Evolutionary conservation across 2,329 filamentous ascomycete genomes (phyloP).

Genomic region (Trichophyton benhamiae): DNA sequence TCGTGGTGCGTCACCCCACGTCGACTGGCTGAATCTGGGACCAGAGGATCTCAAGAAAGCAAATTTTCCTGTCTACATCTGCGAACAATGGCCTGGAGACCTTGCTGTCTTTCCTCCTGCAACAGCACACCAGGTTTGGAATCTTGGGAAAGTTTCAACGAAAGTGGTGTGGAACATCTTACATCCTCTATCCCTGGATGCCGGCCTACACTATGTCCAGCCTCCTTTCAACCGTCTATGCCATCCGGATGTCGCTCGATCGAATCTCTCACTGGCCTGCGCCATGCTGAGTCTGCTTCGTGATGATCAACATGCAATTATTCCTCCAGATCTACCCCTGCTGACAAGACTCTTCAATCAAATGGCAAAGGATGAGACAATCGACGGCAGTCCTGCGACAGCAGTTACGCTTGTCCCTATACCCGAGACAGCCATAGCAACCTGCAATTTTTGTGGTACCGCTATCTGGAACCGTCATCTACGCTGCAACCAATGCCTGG

Average conservation of each 20-base stretch:
- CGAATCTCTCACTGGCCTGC: conserved; percentile 21
- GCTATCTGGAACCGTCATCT: conserved; percentile 31
- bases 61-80: conserved; percentile 26
- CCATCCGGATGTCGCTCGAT: conserved; percentile 24
- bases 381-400: conserved; percentile 16
- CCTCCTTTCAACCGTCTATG: conserved; percentile 25
- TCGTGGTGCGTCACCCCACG: conserved; percentile 24
- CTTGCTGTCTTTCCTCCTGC: conserved; percentile 27
- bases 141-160: conserved; percentile 23
- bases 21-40: conserved; percentile 25
- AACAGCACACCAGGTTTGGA: conserved; percentile 29
- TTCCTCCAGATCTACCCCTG: conserved; percentile 19
- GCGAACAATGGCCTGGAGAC: conserved; percentile 24
- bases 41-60: conserved; percentile 21
- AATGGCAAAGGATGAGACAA: conserved; percentile 24
- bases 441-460: conserved; percentile 27
- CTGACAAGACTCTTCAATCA: conserved; percentile 21
- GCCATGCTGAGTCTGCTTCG: conserved; percentile 23
- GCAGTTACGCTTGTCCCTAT: conserved; percentile 20
- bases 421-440: conserved; percentile 23
- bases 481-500: conserved; percentile 25
- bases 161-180: conserved; percentile 30
- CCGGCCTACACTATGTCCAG: conserved; percentile 26
- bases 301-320: conserved; percentile 12
- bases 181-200: conserved; percentile 23